Percentiles rank a stretch among this genome's conserved stretches.
phyloP scores from a whole-genome alignment of 106 monocot genomes.

The Posidonia australis region DNA sequence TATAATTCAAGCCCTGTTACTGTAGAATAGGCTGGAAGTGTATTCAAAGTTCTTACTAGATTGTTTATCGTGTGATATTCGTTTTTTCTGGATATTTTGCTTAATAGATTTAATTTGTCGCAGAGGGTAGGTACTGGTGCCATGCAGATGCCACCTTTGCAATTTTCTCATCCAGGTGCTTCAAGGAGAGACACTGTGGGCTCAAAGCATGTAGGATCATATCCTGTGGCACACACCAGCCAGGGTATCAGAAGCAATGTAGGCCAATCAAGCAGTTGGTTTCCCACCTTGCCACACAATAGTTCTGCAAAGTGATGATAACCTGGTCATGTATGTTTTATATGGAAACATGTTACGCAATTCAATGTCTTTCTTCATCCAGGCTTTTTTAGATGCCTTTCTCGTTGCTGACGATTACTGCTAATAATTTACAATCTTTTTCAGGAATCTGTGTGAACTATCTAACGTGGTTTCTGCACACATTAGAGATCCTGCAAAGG shows the following conservation, averaged over 20 bases:
- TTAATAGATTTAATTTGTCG: background rate
- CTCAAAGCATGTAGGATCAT: constrained; percentile 1
- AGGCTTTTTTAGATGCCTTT: background rate
- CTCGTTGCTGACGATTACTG: background rate
- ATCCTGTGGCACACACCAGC: background rate
- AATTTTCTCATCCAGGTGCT: constrained; percentile 11
- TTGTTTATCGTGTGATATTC: background rate
- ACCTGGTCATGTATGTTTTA: background rate
- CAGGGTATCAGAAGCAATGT: constrained; percentile 11
- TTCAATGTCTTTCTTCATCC: background rate
- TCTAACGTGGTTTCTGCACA: constrained; percentile 2
- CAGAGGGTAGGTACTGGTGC: background rate
- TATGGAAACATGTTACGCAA: background rate
- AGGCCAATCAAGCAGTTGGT: constrained; percentile 7
- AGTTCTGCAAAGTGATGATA: constrained; percentile 8
- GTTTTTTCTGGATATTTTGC: background rate
- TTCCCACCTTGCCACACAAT: constrained; percentile 7
- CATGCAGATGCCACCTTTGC: background rate
- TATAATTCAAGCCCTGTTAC: no score
- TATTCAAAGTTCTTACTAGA: background rate
- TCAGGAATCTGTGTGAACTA: constrained; percentile 1
- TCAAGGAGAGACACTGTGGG: background rate
- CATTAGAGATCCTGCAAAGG: background rate
- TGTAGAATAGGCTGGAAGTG: background rate
- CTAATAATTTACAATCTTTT: background rate